These are phyloP conservation scores for Aotearoamyces nothofagi DNA, from an alignment of 2,329 filamentous ascomycete species.

Conservation along the genomic window DNA sequence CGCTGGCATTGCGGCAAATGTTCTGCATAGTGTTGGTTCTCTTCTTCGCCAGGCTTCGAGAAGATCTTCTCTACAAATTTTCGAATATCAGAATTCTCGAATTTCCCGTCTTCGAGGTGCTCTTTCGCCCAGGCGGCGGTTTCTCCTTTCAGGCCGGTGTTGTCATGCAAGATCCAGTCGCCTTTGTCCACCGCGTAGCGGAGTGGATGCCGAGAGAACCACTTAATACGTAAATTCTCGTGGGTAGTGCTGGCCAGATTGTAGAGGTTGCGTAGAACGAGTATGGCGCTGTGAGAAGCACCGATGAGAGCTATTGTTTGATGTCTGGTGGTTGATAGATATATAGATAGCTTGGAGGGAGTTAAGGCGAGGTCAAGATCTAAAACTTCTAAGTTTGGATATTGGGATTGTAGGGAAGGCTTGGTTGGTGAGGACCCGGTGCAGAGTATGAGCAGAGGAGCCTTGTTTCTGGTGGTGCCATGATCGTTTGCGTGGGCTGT, in stretches of 20 bases:
- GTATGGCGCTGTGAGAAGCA: slow-evolving; percentile 46
- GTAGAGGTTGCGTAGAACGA: slow-evolving; percentile 45
- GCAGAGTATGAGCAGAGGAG: not conserved
- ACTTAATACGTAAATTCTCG: slow-evolving; percentile 37
- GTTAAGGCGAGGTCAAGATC: slow-evolving; percentile 40
- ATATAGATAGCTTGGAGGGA: slow-evolving; percentile 29
- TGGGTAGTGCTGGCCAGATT: slow-evolving; percentile 34
- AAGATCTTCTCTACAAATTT: slow-evolving; percentile 15
- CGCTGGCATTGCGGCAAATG: slow-evolving; percentile 34
- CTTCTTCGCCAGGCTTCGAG: slow-evolving; percentile 16
- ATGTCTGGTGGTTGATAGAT: slow-evolving; percentile 21
- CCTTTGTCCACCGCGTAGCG: slow-evolving; percentile 46
- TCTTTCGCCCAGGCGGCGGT: slow-evolving; percentile 42
- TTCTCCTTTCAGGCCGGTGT: slow-evolving; percentile 47
- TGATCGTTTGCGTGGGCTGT: too few relatives aligned
- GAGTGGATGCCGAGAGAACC: slow-evolving; percentile 45
- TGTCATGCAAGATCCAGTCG: slow-evolving; percentile 49
- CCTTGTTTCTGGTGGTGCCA: too few relatives aligned
- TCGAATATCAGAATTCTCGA: slow-evolving; percentile 20
- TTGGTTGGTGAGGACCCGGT: not conserved
- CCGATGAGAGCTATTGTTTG: slow-evolving; percentile 40
- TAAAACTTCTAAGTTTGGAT: slow-evolving; percentile 24
- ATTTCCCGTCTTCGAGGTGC: slow-evolving; percentile 36
- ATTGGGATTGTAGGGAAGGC: slow-evolving; percentile 24
- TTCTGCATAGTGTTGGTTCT: slow-evolving; percentile 27